Percentiles rank a stretch among this genome's conserved stretches.
phyloP scores from a whole-genome alignment of 805 yeast genomes.

The Cyberlindnera euphorbiiphila region DNA sequence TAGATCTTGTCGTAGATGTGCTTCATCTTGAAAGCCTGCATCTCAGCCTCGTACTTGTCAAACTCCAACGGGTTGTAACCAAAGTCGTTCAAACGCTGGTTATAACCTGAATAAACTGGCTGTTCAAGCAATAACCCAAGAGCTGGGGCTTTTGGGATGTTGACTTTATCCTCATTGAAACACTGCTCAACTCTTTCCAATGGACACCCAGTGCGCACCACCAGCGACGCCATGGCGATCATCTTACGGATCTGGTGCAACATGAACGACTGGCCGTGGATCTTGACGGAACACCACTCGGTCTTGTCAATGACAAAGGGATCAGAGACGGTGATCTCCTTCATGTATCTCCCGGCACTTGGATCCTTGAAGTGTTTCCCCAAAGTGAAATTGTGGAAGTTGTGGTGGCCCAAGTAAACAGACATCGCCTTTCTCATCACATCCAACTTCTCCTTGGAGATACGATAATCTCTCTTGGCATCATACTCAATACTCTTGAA shows the following conservation, averaged over 20 bases:
- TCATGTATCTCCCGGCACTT: slow-evolving; percentile 81
- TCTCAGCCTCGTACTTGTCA: slow-evolving; percentile 57
- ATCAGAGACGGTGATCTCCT: slow-evolving; percentile 69
- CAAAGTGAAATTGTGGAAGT: slow-evolving; percentile 84
- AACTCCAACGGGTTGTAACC: slow-evolving; percentile 79
- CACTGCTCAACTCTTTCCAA: slow-evolving; percentile 70
- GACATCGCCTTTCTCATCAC: slow-evolving; percentile 65
- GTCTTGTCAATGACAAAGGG: slow-evolving; percentile 92
- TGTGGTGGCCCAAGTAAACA: slow-evolving; percentile 80
- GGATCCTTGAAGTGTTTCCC: slow-evolving; percentile 84
- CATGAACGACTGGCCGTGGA: slow-evolving; percentile 98
- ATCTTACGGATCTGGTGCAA: slow-evolving; percentile 96
- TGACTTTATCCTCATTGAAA: slow-evolving; percentile 68
- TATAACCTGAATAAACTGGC: slow-evolving; percentile 88
- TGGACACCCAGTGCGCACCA: slow-evolving; percentile 85
- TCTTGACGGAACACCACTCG: slow-evolving; percentile 93
- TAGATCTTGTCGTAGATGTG: slow-evolving; percentile 90
- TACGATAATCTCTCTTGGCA: slow-evolving; percentile 65
- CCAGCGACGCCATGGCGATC: slow-evolving; percentile 91
- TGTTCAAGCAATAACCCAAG: slow-evolving; percentile 84
- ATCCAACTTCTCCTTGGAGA: slow-evolving; percentile 57
- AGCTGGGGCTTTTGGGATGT: slow-evolving; percentile 97
- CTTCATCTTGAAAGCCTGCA: slow-evolving; percentile 83
- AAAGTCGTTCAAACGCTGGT: slow-evolving; percentile 60
- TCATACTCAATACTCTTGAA: slow-evolving; percentile 62